Evolutionary conservation across 164 flowering plant species (phyloP).

Genomic region (Houttuynia cordata): DNA sequence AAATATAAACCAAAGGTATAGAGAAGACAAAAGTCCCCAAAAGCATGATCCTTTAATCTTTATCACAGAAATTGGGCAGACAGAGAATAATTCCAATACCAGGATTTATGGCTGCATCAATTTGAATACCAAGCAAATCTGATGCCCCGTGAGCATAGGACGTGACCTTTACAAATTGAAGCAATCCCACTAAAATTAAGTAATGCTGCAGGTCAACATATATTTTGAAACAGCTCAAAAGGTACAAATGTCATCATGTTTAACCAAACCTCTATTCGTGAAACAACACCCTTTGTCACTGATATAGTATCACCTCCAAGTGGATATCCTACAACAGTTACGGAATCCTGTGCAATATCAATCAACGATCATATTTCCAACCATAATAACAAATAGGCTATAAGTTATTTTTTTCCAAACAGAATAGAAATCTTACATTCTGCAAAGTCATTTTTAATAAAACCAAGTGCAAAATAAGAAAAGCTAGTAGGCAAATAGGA

Average conservation of each 20-base stretch:
- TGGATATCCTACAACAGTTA: conserved; percentile 97
- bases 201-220: not conserved
- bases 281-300: conserved; percentile 95
- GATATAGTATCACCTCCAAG: conserved; percentile 99
- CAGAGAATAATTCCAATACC: conserved; percentile 22
- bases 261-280: conserved; percentile 84
- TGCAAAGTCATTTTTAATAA: not conserved
- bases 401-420: not conserved
- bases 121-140: conserved; percentile 93
- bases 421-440: not conserved
- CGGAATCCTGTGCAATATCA: conserved; percentile 60
- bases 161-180: conserved; percentile 48
- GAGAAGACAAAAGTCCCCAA: conserved; percentile 11
- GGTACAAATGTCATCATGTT: not conserved
- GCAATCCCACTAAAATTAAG: not conserved
- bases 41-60: too few species aligned
- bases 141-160: conserved; percentile 95
- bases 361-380: not conserved
- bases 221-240: conserved; percentile 1
- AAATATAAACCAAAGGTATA: not conserved
- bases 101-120: conserved; percentile 99
- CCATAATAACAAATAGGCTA: not conserved
- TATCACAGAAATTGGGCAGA: too few species aligned
- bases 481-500: not conserved
- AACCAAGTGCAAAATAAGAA: too few species aligned